Evolutionary conservation across 2,329 filamentous ascomycete genomes (phyloP).

Genomic region (Chaetothyriales sp.): DNA sequence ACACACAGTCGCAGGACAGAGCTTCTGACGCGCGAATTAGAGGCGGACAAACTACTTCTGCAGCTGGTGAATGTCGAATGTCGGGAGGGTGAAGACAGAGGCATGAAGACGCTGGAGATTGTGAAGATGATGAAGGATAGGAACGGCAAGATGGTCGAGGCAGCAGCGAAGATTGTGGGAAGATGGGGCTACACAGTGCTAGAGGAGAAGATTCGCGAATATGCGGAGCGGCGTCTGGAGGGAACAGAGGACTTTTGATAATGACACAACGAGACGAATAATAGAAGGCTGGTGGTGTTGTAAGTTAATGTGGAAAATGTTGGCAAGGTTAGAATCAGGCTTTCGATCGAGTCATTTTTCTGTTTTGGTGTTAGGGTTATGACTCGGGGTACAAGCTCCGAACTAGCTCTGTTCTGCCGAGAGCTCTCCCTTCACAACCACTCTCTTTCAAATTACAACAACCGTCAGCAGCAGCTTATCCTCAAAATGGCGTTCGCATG

Average conservation of each 20-base stretch:
- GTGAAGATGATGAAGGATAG: slow-evolving; percentile 72
- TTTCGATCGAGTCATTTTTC: neutral
- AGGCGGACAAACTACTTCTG: slow-evolving; percentile 77
- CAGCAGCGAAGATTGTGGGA: slow-evolving; percentile 75
- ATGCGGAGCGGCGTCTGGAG: slow-evolving; percentile 55
- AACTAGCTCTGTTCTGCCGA: neutral
- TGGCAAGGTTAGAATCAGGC: neutral
- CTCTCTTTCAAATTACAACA: neutral
- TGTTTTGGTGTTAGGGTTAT: neutral
- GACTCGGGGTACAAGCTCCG: neutral
- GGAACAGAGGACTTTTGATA: slow-evolving; percentile 39
- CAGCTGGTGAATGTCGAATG: slow-evolving; percentile 84
- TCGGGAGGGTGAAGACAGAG: slow-evolving; percentile 76
- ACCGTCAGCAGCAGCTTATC: neutral
- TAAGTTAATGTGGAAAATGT: neutral
- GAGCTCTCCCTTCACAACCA: neutral
- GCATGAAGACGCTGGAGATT: slow-evolving; percentile 88
- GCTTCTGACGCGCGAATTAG: slow-evolving; percentile 58
- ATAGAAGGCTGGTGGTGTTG: no score
- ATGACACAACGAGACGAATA: slow-evolving; percentile 24
- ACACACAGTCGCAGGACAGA: slow-evolving; percentile 46
- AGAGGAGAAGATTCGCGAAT: slow-evolving; percentile 76
- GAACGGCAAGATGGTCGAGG: slow-evolving; percentile 78
- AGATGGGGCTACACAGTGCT: slow-evolving; percentile 67
- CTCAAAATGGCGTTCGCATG: slow-evolving; percentile 75